Evolutionary conservation across 768 basidiomycete genomes (phyloP).

Genomic region (Sutorius australiensis): DNA sequence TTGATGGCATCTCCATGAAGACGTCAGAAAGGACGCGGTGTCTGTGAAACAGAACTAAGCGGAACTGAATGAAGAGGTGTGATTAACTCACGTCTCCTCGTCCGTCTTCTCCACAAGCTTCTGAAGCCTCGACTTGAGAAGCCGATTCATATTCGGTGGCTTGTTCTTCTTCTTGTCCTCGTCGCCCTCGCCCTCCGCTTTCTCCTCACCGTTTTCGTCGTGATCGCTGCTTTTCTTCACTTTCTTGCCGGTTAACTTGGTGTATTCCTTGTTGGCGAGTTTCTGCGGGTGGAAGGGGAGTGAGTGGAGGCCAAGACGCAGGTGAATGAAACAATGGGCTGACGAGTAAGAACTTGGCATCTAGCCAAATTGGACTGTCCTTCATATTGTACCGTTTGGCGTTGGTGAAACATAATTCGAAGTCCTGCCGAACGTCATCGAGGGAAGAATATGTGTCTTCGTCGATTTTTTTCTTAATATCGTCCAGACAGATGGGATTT

Average conservation of each 20-base stretch:
- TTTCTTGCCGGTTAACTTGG: constrained; percentile 41
- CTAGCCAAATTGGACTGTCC: constrained; percentile 73
- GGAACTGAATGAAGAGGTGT: constrained; percentile 1
- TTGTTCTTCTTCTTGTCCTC: constrained; percentile 50
- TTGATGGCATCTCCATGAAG: constrained; percentile 83
- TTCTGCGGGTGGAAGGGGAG: constrained; percentile 34
- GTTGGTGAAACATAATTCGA: constrained; percentile 77
- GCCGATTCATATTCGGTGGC: constrained; percentile 56
- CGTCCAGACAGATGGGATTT: constrained; percentile 81
- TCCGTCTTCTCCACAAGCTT: constrained; percentile 74
- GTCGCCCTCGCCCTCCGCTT: constrained; percentile 40
- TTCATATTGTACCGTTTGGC: constrained; percentile 80
- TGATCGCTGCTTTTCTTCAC: constrained; percentile 37
- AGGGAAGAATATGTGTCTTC: constrained; percentile 55
- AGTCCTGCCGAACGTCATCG: constrained; percentile 63
- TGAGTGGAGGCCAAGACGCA: background rate
- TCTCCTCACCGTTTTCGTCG: constrained; percentile 40
- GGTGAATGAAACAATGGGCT: constrained; percentile 25
- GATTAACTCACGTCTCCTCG: constrained; percentile 48
- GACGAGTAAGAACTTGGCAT: constrained; percentile 81
- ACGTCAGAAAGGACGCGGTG: constrained; percentile 65
- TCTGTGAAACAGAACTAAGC: constrained; percentile 32
- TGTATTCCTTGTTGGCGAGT: constrained; percentile 44
- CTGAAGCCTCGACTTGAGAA: constrained; percentile 65
- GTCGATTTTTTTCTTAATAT: constrained; percentile 80